Base-by-base conservation (phyloP, 495 filamentous ascomycete species). In the Penicillium simplicissimum region DNA sequence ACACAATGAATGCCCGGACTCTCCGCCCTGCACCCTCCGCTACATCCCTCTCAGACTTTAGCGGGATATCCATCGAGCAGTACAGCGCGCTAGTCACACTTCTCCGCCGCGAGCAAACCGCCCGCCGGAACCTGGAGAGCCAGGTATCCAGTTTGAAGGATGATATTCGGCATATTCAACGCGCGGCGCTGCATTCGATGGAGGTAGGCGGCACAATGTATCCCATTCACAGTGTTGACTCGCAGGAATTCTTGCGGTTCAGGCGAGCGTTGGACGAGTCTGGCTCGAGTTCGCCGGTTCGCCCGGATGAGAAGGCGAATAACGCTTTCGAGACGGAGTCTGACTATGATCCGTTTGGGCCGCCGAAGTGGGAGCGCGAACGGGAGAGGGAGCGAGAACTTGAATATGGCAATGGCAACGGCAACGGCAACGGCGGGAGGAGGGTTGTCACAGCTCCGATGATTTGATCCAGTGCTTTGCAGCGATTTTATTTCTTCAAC, bases 31-130 rank as follows among this genome's bases (percentile, higher is more conserved):
- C 71, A 8, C 68, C 75, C 4, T 79, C 78, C 1, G 58, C 68
- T 7, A 69, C 69, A 6, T 77, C 77, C 0, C 36, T 76, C 19
- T 67, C 55, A 15, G 74, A 80, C 31, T 66, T 66, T 34, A 57
- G 69, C 28, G 71, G 68, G 19, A 77, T 87, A 38, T 85, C 81
- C 14, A 78, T 85, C 45, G 82, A 84, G 55, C 82, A 87, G 54
- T 85, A 85, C 64, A 84, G 77, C 59, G 79, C 81, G 0, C 71
- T 87, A 10, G 75, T 85, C 31, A 79, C 76, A n/a, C 74, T 85
- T 0, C 73, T 87, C 19, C 80, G 83, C 8, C 77, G 82, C 33
- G 84, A 87, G 58, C 82, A 85, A 56, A 79, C 76, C 7, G 83
- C 84, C 1, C 81, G 84, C 43, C 70, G 81, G 34, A 79, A 74